Percentiles rank a stretch among this genome's conserved stretches.
Evolutionary conservation across 306 rosid genomes (phyloP).

Genomic region (Hippophae gyantsensis): DNA sequence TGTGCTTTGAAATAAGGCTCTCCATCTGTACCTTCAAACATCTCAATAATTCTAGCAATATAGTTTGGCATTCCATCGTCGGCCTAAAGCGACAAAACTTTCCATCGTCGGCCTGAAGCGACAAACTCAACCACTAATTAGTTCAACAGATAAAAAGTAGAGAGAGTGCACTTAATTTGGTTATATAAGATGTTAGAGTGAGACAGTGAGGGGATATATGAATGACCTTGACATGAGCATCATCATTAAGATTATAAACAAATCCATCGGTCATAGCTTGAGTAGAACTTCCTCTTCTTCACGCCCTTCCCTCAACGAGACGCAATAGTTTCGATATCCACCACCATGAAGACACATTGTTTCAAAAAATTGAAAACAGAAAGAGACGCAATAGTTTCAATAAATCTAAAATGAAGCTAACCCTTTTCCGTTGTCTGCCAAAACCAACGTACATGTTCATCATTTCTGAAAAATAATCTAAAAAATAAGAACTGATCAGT

Average conservation of each 20-base stretch:
- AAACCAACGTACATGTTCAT: too few relatives aligned
- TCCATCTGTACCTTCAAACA: constrained; percentile 60
- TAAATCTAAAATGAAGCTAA: too few relatives aligned
- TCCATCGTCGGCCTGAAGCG: too few relatives aligned
- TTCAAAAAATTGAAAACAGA: too few relatives aligned
- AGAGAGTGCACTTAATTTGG: too few relatives aligned
- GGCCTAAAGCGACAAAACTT: constrained; percentile 18
- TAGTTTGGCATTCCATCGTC: constrained; percentile 31
- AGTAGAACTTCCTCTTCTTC: not conserved
- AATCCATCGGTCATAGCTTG: constrained; percentile 33
- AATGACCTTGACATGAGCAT: constrained; percentile 63
- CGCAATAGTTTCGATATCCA: not conserved
- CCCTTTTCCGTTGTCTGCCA: too few relatives aligned
- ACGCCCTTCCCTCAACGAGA: not conserved
- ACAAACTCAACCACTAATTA: not conserved
- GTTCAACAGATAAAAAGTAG: too few relatives aligned
- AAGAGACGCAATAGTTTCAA: too few relatives aligned
- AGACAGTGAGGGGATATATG: not conserved
- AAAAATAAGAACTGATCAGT: too few relatives aligned
- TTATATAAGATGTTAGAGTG: not conserved
- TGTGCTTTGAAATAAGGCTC: constrained; percentile 44
- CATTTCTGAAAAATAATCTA: too few relatives aligned
- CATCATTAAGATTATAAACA: constrained; percentile 41
- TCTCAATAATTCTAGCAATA: constrained; percentile 56
- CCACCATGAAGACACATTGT: not conserved